A percentile compares a stretch with the other conserved stretches of the same genome.
Evolutionary conservation across 2,329 filamentous ascomycete genomes (phyloP).

Genomic region (Botrytis sinoallii): DNA sequence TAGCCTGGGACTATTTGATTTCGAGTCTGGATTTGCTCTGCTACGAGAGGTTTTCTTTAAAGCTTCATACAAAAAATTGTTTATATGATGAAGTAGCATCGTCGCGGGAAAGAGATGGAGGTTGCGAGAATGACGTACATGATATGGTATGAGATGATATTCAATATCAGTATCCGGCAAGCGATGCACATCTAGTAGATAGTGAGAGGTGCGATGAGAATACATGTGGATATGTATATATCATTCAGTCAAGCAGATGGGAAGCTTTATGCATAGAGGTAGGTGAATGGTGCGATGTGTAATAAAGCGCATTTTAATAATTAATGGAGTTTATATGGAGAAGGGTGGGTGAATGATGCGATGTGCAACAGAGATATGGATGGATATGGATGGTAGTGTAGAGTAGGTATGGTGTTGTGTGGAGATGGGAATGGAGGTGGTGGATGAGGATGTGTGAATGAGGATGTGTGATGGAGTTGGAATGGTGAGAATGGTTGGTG

Average conservation of each 20-base stretch:
- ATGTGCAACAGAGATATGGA: not conserved
- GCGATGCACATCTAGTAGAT: not conserved
- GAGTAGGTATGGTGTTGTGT: not conserved
- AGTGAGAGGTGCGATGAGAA: not conserved
- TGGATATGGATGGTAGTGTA: not conserved
- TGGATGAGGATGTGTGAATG: too few species aligned
- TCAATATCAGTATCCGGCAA: not conserved
- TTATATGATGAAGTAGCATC: not conserved
- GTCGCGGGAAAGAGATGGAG: not conserved
- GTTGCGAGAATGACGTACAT: not conserved
- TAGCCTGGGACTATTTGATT: not conserved
- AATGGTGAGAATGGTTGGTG: too few species aligned
- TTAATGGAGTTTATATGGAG: not conserved
- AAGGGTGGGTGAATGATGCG: not conserved
- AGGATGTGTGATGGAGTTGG: too few species aligned
- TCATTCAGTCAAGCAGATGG: not conserved
- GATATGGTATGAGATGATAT: not conserved
- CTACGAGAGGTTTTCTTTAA: not conserved
- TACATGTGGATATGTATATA: not conserved
- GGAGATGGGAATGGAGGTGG: too few species aligned
- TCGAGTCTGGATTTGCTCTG: too few species aligned
- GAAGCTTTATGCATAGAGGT: not conserved
- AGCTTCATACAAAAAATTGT: not conserved
- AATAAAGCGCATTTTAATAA: not conserved
- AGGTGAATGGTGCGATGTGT: not conserved